Evolutionary conservation across 2,329 filamentous ascomycete genomes (phyloP).

Genomic region (Aspergillus hiratsukae): DNA sequence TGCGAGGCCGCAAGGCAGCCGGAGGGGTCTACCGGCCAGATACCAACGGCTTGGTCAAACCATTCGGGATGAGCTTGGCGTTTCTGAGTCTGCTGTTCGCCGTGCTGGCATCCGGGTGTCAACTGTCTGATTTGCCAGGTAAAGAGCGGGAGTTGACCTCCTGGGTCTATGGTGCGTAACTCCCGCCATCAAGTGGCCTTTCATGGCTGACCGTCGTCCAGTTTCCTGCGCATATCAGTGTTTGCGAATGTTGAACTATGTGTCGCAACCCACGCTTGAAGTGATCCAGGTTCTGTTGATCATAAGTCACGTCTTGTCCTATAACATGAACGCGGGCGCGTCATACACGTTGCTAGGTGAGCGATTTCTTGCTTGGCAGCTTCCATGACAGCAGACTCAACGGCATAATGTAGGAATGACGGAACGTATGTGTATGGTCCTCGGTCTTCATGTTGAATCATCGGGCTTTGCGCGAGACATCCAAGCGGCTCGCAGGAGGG

Average conservation of each 20-base stretch:
- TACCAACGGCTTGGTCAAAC: slow-evolving; percentile 48
- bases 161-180: slow-evolving; percentile 54
- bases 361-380: slow-evolving; percentile 15
- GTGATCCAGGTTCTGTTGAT: slow-evolving; percentile 59
- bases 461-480: slow-evolving; percentile 45
- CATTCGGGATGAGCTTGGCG: slow-evolving; percentile 54
- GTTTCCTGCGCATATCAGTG: slow-evolving; percentile 63
- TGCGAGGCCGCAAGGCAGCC: slow-evolving; percentile 46
- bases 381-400: slow-evolving; percentile 1
- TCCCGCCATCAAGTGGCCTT: neutral
- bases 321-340: slow-evolving; percentile 62
- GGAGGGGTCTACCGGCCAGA: slow-evolving; percentile 38
- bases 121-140: slow-evolving; percentile 52
- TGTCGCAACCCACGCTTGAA: slow-evolving; percentile 57
- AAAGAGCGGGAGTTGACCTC: slow-evolving; percentile 60
- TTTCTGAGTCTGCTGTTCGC: slow-evolving; percentile 60
- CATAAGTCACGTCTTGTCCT: slow-evolving; percentile 58
- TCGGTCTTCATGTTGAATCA: slow-evolving; percentile 54
- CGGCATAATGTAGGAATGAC: slow-evolving; percentile 23
- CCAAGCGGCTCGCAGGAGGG: slow-evolving; percentile 33
- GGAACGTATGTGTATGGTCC: slow-evolving; percentile 50
- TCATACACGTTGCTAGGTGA: slow-evolving; percentile 56
- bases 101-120: slow-evolving; percentile 57
- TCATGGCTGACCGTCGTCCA: slow-evolving; percentile 26
- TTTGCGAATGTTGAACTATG: slow-evolving; percentile 59